Evolutionary conservation across 2,329 filamentous ascomycete species (phyloP).

Genomic region (Colletotrichum aenigma): DNA sequence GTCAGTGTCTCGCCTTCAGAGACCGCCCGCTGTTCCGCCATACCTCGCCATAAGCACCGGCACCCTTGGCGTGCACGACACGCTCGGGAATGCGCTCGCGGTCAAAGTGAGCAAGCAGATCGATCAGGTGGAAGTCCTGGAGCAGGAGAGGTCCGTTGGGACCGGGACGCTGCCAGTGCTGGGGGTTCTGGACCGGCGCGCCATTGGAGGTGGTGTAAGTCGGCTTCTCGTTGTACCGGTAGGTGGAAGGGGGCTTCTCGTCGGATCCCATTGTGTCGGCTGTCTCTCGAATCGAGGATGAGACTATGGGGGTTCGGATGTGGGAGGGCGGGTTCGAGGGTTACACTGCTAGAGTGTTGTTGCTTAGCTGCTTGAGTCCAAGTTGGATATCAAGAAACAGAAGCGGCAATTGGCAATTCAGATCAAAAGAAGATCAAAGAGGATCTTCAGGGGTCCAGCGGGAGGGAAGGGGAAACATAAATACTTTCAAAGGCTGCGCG

Average conservation of each 20-base stretch:
- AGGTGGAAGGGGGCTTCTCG: conserved; percentile 47
- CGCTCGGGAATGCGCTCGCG: conserved; percentile 56
- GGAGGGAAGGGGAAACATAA: conserved; percentile 3
- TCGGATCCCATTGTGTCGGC: conserved; percentile 44
- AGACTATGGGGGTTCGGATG: background rate
- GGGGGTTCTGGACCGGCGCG: conserved; percentile 57
- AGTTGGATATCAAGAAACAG: background rate
- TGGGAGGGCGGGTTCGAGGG: background rate
- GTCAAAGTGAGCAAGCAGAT: conserved; percentile 60
- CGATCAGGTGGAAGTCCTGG: conserved; percentile 70
- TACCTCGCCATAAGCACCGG: conserved; percentile 55
- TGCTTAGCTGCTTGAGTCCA: background rate
- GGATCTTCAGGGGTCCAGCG: background rate
- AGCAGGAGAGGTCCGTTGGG: conserved; percentile 63
- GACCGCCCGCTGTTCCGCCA: too few relatives aligned
- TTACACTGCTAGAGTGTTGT: background rate
- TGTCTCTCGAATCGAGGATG: background rate
- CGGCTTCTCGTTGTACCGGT: conserved; percentile 61
- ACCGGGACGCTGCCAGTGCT: conserved; percentile 55
- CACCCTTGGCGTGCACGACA: conserved; percentile 63
- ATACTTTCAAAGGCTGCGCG: background rate
- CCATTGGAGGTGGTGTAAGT: conserved; percentile 66
- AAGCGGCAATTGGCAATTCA: conserved; percentile 2
- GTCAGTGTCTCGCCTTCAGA: background rate
- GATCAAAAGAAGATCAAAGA: background rate